Evolutionary conservation across 768 basidiomycete genomes (phyloP).

Genomic region (Lentinula guzmanii): DNA sequence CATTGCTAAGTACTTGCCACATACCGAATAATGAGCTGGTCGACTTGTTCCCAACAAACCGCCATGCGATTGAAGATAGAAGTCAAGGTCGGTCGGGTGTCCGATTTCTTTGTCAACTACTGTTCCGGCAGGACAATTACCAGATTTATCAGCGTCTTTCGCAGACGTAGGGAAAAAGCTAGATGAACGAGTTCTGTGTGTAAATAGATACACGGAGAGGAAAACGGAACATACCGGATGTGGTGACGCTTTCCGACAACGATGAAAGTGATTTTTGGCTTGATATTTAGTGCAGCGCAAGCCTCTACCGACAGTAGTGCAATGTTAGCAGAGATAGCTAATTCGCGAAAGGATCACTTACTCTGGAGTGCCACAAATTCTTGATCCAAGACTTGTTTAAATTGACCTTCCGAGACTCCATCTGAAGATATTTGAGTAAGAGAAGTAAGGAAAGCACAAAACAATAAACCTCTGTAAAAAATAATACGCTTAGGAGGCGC

Average conservation of each 20-base stretch:
- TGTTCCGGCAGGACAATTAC: constrained; percentile 53
- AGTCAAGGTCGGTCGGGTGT: constrained; percentile 52
- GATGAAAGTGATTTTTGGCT: constrained; percentile 66
- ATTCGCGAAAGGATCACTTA: constrained; percentile 17
- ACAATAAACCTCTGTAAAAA: constrained; percentile 60
- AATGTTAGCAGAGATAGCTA: not conserved
- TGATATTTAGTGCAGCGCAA: constrained; percentile 50
- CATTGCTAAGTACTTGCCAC: not conserved
- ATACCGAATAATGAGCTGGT: constrained; percentile 47
- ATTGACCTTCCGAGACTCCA: constrained; percentile 51
- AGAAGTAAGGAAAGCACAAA: constrained; percentile 2
- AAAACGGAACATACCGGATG: constrained; percentile 29
- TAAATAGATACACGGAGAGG: not conserved
- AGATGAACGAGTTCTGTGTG: not conserved
- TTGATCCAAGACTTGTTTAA: constrained; percentile 44
- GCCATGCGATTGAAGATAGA: constrained; percentile 50
- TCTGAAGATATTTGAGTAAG: constrained; percentile 26
- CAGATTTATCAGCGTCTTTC: constrained; percentile 32
- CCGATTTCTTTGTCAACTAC: constrained; percentile 50
- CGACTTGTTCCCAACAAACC: constrained; percentile 56
- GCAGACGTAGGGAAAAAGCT: constrained; percentile 44
- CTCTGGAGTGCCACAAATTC: constrained; percentile 60
- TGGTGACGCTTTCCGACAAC: constrained; percentile 79
- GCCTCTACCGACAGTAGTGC: constrained; percentile 39
- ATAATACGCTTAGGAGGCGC: constrained; percentile 62